Evolutionary conservation across 306 rosid genomes (phyloP).

Genomic region (Pachyrhizus erosus): DNA sequence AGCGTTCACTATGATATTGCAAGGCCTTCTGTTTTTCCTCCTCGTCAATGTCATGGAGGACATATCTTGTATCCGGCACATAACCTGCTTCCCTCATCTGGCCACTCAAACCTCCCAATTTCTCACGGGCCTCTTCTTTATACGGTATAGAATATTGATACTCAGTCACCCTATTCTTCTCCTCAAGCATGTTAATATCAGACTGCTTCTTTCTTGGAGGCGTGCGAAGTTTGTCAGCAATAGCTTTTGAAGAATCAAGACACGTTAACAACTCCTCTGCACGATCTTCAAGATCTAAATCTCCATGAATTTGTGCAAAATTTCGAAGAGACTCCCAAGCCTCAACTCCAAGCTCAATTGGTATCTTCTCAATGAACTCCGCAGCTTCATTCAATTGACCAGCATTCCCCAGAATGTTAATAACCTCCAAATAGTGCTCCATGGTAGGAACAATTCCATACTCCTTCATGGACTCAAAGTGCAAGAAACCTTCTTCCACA

Average conservation of each 20-base stretch:
- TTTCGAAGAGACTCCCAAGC: conserved; percentile 64
- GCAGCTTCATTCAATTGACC: conserved; percentile 78
- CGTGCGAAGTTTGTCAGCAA: conserved; percentile 47
- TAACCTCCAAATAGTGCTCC: conserved; percentile 65
- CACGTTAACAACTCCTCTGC: conserved; percentile 56
- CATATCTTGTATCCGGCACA: conserved; percentile 94
- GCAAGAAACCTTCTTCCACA: conserved; percentile 62
- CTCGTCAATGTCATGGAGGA: conserved; percentile 90
- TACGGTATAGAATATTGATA: conserved; percentile 55
- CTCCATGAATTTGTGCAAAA: conserved; percentile 70
- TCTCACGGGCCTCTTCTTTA: conserved; percentile 60
- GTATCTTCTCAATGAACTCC: conserved; percentile 71
- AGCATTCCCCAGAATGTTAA: conserved; percentile 66
- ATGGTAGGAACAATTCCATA: conserved; percentile 58
- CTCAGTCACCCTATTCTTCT: conserved; percentile 64
- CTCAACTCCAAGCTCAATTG: conserved; percentile 52
- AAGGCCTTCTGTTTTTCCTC: conserved; percentile 92
- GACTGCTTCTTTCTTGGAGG: conserved; percentile 64
- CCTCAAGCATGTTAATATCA: conserved; percentile 83
- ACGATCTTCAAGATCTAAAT: conserved; percentile 79
- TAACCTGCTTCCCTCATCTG: conserved; percentile 92
- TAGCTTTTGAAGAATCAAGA: conserved; percentile 58
- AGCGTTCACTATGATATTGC: conserved; percentile 89
- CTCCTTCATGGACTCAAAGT: conserved; percentile 61
- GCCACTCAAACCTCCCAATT: conserved; percentile 72